Percentiles rank a stretch among this genome's conserved stretches.
phyloP scores from a whole-genome alignment of 768 basidiomycete genomes.

The Podaxis rugospora region DNA sequence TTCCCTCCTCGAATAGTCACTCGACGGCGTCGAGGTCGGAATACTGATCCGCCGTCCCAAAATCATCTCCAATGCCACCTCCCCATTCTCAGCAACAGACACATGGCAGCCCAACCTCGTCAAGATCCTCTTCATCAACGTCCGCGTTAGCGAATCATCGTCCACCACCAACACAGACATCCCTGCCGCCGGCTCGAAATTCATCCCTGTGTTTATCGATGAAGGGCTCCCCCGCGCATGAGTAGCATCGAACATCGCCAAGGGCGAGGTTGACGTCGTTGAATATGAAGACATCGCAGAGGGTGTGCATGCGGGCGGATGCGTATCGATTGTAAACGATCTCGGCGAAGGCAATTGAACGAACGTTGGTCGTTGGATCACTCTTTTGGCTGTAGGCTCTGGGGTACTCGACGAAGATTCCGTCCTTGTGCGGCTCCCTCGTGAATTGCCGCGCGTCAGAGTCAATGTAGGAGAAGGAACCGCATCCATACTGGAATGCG shows the following conservation, averaged over 20 bases:
- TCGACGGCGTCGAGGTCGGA: conserved; percentile 31
- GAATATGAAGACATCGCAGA: conserved; percentile 23
- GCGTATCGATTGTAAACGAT: conserved; percentile 26
- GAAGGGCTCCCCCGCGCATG: conserved; percentile 34
- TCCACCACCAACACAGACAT: conserved; percentile 77
- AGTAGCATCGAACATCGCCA: conserved; percentile 34
- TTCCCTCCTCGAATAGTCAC: conserved; percentile 28
- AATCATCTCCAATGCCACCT: conserved; percentile 70
- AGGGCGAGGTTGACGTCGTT: conserved; percentile 21
- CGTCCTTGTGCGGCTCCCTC: background rate
- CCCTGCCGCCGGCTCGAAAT: conserved; percentile 38
- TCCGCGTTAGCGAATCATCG: conserved; percentile 77
- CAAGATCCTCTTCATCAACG: conserved; percentile 75
- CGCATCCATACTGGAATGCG: background rate
- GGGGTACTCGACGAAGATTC: background rate
- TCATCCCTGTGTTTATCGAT: conserved; percentile 29
- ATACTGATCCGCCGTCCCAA: conserved; percentile 32
- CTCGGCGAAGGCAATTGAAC: conserved; percentile 31
- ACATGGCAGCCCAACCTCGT: conserved; percentile 76
- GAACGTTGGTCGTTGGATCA: conserved; percentile 30
- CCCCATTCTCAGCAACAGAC: conserved; percentile 81
- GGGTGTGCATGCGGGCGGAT: conserved; percentile 17
- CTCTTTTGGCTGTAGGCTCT: background rate
- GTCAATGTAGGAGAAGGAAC: background rate
- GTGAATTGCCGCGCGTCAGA: background rate